Conservation (phyloP, 2,329 filamentous ascomycete genomes). For the Penicillium sp. region DNA sequence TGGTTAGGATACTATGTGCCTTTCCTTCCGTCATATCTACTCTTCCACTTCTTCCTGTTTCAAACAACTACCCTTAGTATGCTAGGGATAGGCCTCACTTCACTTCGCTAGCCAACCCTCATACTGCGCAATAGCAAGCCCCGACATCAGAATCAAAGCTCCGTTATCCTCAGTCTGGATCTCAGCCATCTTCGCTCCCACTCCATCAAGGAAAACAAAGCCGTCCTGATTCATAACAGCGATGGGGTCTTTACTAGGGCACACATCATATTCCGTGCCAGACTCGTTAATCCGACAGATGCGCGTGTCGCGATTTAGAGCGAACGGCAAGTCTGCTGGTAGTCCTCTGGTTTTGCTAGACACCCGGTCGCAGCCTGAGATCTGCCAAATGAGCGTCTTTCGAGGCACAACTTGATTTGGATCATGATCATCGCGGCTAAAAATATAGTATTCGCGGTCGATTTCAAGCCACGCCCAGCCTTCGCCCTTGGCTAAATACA, state of each 20-base stretch:
- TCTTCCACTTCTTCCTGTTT: too few species aligned
- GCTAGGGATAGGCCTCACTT: too few species aligned
- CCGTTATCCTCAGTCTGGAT: slow-evolving; percentile 1
- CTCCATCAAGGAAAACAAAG: neutral
- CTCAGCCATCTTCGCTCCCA: neutral
- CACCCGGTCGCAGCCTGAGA: neutral
- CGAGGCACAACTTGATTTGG: neutral
- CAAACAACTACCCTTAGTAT: too few species aligned
- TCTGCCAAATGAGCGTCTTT: neutral
- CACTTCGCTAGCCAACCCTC: neutral
- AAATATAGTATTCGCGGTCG: neutral
- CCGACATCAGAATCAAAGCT: slow-evolving; percentile 1
- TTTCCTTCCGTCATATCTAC: too few species aligned
- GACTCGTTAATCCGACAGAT: neutral
- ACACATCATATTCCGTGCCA: neutral
- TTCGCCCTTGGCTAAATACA: slow-evolving; percentile 1
- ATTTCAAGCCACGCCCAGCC: slow-evolving; percentile 2
- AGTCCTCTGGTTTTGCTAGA: neutral
- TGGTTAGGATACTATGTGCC: too few species aligned
- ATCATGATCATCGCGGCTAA: neutral
- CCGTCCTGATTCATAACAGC: slow-evolving; percentile 4
- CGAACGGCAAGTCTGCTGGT: slow-evolving; percentile 1
- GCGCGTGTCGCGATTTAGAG: neutral
- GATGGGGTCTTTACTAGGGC: neutral
- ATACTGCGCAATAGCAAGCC: slow-evolving; percentile 2